These are phyloP conservation scores for Amaranthus hypochondriacus DNA, from an alignment of 148 eudicot genomes.

Conservation along the genomic window DNA sequence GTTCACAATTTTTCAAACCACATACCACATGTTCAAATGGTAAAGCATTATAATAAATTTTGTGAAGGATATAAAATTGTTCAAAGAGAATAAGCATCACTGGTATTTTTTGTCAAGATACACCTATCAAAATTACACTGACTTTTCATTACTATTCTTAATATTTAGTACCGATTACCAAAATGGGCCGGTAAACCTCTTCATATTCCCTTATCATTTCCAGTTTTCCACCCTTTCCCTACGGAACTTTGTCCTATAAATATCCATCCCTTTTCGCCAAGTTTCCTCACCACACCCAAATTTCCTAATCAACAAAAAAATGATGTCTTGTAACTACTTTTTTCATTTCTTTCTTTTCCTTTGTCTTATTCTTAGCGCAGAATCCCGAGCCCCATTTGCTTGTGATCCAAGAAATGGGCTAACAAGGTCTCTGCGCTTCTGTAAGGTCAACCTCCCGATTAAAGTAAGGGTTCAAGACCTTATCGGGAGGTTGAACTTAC, in stretches of 20 bases:
- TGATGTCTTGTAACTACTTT: background rate
- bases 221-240: slow-evolving; percentile 6
- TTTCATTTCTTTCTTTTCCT: slow-evolving; percentile 3
- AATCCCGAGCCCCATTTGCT: slow-evolving; percentile 58
- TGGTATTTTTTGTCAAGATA: too few relatives aligned
- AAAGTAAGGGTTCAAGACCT: slow-evolving; percentile 54
- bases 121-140: too few relatives aligned
- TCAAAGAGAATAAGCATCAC: too few relatives aligned
- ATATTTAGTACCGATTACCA: too few relatives aligned
- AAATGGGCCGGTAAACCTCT: background rate
- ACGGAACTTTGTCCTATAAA: slow-evolving; percentile 37
- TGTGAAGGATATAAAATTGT: too few relatives aligned
- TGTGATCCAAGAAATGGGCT: slow-evolving; percentile 53
- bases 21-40: too few relatives aligned
- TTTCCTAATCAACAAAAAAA: slow-evolving; percentile 5
- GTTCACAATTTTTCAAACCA: too few relatives aligned
- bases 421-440: slow-evolving; percentile 53
- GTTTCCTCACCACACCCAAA: slow-evolving; percentile 10
- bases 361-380: background rate
- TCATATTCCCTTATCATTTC: slow-evolving; percentile 8
- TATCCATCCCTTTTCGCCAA: slow-evolving; percentile 1
- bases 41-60: too few relatives aligned
- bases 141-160: too few relatives aligned
- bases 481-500: slow-evolving; percentile 60
- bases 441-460: slow-evolving; percentile 45